Evolutionary conservation across 768 basidiomycete genomes (phyloP).

Genomic region (Filobasidium wieringae): DNA sequence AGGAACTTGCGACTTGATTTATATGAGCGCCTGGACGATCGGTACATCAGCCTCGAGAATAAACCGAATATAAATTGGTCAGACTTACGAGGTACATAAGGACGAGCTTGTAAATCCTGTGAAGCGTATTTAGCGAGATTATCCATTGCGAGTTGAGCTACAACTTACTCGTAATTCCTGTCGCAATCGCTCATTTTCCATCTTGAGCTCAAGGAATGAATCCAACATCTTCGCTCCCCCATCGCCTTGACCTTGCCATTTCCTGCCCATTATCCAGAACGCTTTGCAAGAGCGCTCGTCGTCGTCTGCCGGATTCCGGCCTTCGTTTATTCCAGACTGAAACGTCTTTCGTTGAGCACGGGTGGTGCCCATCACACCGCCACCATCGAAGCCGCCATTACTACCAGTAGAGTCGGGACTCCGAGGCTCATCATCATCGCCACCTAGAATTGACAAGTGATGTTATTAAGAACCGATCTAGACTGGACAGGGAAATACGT

Average conservation of each 20-base stretch:
- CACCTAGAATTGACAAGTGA: slow-evolving; percentile 1
- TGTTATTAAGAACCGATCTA: background rate
- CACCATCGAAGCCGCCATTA: slow-evolving; percentile 19
- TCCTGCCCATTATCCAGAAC: slow-evolving; percentile 37
- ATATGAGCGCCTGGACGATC: too few relatives aligned
- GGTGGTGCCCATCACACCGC: slow-evolving; percentile 14
- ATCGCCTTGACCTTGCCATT: slow-evolving; percentile 12
- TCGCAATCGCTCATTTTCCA: slow-evolving; percentile 71
- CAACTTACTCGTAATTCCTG: slow-evolving; percentile 43
- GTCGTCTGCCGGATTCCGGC: background rate
- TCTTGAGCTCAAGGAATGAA: slow-evolving; percentile 61
- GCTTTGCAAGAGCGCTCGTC: slow-evolving; percentile 18
- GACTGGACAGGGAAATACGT: background rate
- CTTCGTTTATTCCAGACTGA: background rate
- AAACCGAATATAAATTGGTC: too few relatives aligned
- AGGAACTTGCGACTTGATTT: too few relatives aligned
- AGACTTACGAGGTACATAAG: background rate
- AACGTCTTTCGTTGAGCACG: background rate
- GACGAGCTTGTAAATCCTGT: slow-evolving; percentile 10
- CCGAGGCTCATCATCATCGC: slow-evolving; percentile 4
- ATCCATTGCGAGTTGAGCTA: background rate
- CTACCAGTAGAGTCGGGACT: slow-evolving; percentile 5
- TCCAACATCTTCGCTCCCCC: slow-evolving; percentile 35
- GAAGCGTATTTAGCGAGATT: background rate
- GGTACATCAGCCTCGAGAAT: too few relatives aligned